Base-by-base conservation (phyloP, 2,329 filamentous ascomycete species). In the Sphaerulina populicola region DNA sequence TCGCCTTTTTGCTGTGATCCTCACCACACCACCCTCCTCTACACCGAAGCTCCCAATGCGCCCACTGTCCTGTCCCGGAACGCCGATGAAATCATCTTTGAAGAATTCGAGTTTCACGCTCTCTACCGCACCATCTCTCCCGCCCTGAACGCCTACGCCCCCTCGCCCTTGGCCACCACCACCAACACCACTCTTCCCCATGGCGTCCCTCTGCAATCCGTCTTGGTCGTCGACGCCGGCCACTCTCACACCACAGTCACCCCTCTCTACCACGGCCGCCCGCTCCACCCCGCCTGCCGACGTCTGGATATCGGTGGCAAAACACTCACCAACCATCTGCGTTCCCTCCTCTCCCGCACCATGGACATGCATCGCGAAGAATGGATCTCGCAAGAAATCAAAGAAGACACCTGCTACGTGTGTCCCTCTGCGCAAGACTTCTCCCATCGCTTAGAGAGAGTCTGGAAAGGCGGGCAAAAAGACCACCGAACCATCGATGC, bases 361-460 rank as follows among this genome's bases (percentile, higher is more conserved):
- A 95, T 94, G 69, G 91, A 96, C 66, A 90, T 98, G 81, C 82
- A 93, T 56, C 90, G 94, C 67, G 93, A 98, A 62, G 85, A 86
- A 0, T 84, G 94, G 67, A 84, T 97, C 45, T 88, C 96, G 66
- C 95, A 95, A 63, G 87, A 96, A 68, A 90, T 97, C 69, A 98
- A 98, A 66, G 93, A 98, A 66, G 78, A 84, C 4, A 82, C 86
- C 0, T 94, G 88, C 65, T 97, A 86, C 61, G 82, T 96, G 9
- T 54, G 56, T 38, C 18, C 44, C 8, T 43, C 49, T 38, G 51
- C 57, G 1, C 51, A 41, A 23, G 47, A 57, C 11, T 96, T 97
- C 68, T 73, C 76, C 23, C 64, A 68, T 6, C 88, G 96, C 60
- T 77, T 98, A 33, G 90, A 97, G 56, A 78, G 77, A 57, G 84